phyloP scores from a whole-genome alignment of 768 basidiomycete genomes.

The Rhodotorula diobovata region DNA sequence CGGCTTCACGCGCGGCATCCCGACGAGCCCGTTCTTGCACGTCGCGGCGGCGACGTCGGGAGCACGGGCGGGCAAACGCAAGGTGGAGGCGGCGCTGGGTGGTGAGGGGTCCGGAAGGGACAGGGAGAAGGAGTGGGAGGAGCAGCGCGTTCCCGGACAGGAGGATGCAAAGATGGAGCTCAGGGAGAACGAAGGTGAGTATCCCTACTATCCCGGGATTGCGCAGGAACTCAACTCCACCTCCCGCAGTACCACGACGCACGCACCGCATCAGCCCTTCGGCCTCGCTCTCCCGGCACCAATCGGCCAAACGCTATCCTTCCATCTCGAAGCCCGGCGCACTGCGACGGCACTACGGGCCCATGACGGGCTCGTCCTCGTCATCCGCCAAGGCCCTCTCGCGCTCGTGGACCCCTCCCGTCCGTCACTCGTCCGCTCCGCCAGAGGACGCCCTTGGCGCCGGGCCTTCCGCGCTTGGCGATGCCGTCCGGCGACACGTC shows the following conservation, averaged over 20 bases:
- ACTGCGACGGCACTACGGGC: constrained; percentile 27
- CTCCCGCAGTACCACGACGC: neutral
- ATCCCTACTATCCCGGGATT: too few relatives aligned
- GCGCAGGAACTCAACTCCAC: neutral
- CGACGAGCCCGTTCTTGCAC: constrained; percentile 38
- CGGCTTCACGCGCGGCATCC: constrained; percentile 72
- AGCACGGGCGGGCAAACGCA: neutral
- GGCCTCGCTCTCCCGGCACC: neutral
- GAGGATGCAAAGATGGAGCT: neutral
- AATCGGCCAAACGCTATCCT: constrained; percentile 17
- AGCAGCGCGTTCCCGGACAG: neutral
- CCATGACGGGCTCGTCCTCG: constrained; percentile 1
- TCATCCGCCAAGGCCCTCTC: neutral
- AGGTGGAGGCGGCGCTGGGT: neutral
- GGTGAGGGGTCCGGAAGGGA: neutral
- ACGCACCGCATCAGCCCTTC: neutral
- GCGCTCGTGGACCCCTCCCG: constrained; percentile 4
- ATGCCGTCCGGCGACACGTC: neutral
- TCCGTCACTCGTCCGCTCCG: constrained; percentile 25
- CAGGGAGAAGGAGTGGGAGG: neutral
- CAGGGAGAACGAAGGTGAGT: neutral
- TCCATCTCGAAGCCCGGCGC: constrained; percentile 18
- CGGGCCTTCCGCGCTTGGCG: too few relatives aligned
- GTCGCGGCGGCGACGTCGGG: neutral
- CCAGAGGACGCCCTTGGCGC: constrained; percentile 6